Conservation (phyloP, 1,284 basidiomycete genomes). For the Cystobasidium slooffiae region DNA sequence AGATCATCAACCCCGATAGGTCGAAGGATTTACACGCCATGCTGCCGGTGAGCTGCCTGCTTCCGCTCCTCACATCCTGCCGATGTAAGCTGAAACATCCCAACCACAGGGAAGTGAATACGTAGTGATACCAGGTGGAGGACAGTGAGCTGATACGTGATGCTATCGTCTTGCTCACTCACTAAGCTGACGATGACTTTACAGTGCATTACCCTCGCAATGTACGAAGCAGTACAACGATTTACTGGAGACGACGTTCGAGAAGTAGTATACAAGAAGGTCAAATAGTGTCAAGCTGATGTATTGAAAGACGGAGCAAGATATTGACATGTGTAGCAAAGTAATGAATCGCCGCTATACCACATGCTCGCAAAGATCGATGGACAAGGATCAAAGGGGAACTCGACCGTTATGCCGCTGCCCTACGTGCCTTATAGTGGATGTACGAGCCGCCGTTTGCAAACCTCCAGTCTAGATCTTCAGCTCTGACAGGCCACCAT, state of each 20-base stretch:
- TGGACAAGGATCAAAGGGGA: no score
- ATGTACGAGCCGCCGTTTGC: background rate
- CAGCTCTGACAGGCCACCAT: background rate
- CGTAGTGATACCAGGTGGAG: slow-evolving; percentile 30
- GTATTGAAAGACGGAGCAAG: background rate
- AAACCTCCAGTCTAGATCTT: background rate
- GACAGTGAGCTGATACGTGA: slow-evolving; percentile 24
- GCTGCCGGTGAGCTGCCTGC: slow-evolving; percentile 62
- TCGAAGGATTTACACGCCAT: slow-evolving; percentile 65
- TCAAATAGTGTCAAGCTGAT: background rate
- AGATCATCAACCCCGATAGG: slow-evolving; percentile 67
- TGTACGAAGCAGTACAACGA: slow-evolving; percentile 24
- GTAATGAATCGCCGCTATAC: no score
- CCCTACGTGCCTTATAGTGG: no score
- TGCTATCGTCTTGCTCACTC: no score
- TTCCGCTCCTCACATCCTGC: background rate
- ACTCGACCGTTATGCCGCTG: no score
- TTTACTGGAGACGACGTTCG: slow-evolving; percentile 18
- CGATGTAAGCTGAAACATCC: background rate
- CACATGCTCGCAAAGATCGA: no score
- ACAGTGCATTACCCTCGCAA: slow-evolving; percentile 38
- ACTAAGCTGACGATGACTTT: background rate
- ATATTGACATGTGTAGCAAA: no score
- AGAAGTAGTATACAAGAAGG: slow-evolving; percentile 13
- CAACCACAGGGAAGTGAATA: slow-evolving; percentile 30